A percentile compares a stretch with the other conserved stretches of the same genome.
phyloP scores from a whole-genome alignment of 768 basidiomycete genomes.

The Dioszegia hungarica region DNA sequence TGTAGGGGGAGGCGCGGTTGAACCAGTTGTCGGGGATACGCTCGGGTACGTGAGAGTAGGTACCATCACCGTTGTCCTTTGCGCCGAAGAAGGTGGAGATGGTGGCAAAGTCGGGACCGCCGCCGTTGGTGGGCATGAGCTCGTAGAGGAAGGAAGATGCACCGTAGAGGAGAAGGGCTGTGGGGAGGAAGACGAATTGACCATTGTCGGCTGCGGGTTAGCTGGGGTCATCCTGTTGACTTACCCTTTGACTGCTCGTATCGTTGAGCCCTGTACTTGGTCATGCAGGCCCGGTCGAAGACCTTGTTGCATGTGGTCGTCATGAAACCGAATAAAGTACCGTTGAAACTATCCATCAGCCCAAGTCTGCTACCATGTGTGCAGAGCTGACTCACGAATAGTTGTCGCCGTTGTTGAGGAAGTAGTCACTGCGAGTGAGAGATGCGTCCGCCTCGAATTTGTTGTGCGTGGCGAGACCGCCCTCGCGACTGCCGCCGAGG shows the following conservation, averaged over 20 bases:
- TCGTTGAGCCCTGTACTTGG: background rate
- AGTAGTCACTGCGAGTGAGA: conserved; percentile 4
- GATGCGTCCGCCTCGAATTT: conserved; percentile 11
- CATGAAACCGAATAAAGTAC: conserved; percentile 6
- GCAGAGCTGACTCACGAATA: too few species aligned
- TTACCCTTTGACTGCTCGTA: conserved; percentile 2
- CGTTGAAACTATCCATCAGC: too few species aligned
- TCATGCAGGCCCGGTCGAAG: background rate
- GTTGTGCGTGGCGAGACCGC: conserved; percentile 10
- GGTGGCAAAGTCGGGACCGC: conserved; percentile 13
- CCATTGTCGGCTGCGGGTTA: conserved; percentile 4
- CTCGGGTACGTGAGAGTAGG: conserved; percentile 14
- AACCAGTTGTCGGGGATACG: conserved; percentile 18
- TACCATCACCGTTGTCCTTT: conserved; percentile 8
- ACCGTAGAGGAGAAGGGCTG: conserved; percentile 5
- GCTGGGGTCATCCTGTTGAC: background rate
- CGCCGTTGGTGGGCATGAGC: conserved; percentile 15
- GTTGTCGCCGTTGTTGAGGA: conserved; percentile 4
- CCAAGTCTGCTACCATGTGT: too few species aligned
- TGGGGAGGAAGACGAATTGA: conserved; percentile 6
- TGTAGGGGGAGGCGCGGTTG: conserved; percentile 11
- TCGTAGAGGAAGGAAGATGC: conserved; percentile 7
- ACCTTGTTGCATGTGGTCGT: background rate
- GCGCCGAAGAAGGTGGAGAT: conserved; percentile 20
- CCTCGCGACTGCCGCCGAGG: conserved; percentile 4